phyloP scores from a whole-genome alignment of 257 asterid species.

The Phtheirospermum japonicum region DNA sequence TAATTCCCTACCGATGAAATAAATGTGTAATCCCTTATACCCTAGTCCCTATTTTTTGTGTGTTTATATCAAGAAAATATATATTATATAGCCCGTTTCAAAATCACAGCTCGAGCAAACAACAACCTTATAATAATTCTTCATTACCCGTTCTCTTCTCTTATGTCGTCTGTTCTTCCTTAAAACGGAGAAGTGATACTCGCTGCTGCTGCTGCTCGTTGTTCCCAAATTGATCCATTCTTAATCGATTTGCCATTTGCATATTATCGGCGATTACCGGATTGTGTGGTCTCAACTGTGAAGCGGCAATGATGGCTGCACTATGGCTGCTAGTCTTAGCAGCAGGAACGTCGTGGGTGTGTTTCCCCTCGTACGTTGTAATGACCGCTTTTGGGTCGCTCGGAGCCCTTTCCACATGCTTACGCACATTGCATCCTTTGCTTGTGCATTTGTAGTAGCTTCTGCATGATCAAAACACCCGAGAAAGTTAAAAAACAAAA shows the following conservation, averaged over 20 bases:
- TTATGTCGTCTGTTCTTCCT: constrained; percentile 66
- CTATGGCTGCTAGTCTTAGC: constrained; percentile 65
- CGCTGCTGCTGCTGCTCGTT: constrained; percentile 51
- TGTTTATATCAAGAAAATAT: constrained; percentile 10
- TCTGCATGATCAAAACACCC: constrained; percentile 38
- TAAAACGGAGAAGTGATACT: constrained; percentile 56
- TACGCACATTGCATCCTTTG: constrained; percentile 84
- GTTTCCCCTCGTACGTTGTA: constrained; percentile 89
- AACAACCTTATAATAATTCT: background rate
- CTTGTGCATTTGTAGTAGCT: constrained; percentile 90
- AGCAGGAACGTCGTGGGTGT: constrained; percentile 80
- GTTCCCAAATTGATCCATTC: constrained; percentile 34
- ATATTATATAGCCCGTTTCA: constrained; percentile 22
- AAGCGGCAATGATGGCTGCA: constrained; percentile 41
- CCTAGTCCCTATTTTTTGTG: constrained; percentile 32
- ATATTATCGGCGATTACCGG: constrained; percentile 23
- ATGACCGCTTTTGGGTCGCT: constrained; percentile 79
- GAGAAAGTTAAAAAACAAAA: background rate
- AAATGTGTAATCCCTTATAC: constrained; percentile 24
- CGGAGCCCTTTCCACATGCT: constrained; percentile 93
- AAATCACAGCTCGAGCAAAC: constrained; percentile 32
- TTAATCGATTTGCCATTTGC: constrained; percentile 30
- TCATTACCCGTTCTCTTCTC: constrained; percentile 17
- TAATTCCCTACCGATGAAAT: constrained; percentile 26
- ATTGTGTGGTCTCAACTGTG: constrained; percentile 50